Evolutionary conservation across 257 asterid species (phyloP), one percentile per base, ranked within the genome.

Genomic region (Mentha longifolia): DNA sequence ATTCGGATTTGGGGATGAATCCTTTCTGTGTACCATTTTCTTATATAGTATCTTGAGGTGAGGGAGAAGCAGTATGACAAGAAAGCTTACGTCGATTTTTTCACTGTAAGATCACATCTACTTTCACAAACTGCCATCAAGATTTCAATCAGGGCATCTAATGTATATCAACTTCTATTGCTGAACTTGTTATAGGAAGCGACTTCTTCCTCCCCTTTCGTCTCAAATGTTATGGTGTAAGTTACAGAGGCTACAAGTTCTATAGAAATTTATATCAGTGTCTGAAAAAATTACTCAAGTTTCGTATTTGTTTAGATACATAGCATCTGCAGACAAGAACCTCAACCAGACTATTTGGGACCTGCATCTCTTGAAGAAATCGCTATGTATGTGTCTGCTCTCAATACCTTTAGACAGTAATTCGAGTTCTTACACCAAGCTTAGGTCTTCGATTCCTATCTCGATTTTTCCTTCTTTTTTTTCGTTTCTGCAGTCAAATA

Each of bases 1-100:
- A 46, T 16, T 3, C 9, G 39, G 5, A 33, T 33, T 33, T 4
- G 39, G 39, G 0, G 39, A 12, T 58, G 20, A 14, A 16, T 37
- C 68, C 52, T 19, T 56, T 39, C 25, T 12, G 17, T 28, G 28
- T 57, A 6, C 47, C 13, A 15, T 77, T 43, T 71, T 60, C 55
- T 67, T 22, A n/a, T 79, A 30, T 81, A 94, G 97, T 22, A 89
- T 83, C 97, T 94, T 60, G 96, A 94, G 82, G 97, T 91, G 80
- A 84, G 99, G 83, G 99, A 94, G 88, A 91, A 94, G 82, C 99
- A 91, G 83, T 94, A 94, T 50, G 99, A 94, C 85, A 50, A 79
- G 86, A 94, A 94, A 83, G 90, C 73, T 28, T 91, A 82, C 65
- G 81, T 91, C 10, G 92, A 91, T 70, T 80, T 94, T 49, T 94